Evolutionary conservation across 257 asterid species (phyloP), one percentile per base, ranked within the genome.

Genomic region (Capsicum chinense): DNA sequence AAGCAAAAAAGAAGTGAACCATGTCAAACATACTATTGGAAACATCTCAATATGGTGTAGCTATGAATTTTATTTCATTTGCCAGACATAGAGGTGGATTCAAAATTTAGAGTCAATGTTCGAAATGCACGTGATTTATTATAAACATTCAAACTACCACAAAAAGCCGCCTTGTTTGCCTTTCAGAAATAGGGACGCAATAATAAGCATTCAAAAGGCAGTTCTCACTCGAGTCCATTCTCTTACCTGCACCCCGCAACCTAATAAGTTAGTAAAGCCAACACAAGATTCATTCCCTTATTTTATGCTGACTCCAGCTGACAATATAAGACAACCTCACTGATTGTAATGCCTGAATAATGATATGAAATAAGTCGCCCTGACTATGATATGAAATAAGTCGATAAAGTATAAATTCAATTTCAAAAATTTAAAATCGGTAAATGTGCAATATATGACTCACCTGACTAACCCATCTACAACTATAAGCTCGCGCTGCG

Each of bases 1-100:
- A 83, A 83, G 73, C 70, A 57, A 60, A 66, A 39, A 64, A 42
- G 16, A 26, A 58, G 44, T 74, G 7, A 58, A 33, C 17, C 59
- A 48, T 26, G 17, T 44, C 14, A 66, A 37, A 16, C 17, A 47
- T 7, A 47, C 15, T 19, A 2, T 9, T 66, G 52, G 54, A 50
- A 11, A 48, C 19, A 48, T 63, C 39, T 47, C 47, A 59, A 66
- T 13, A 80, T 39, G 42, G 39, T 10, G 44, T 48, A 68, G 15
- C 64, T 57, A 11, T 57, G 14, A 47, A 68, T 26, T 26, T 57
- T 50, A 16, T 76, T 76, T 39, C 54, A 39, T 39, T 39, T 15
- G 78, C 78, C 0, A 15, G 78, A 39, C 3, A 68, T 7, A 3
- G 54, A 15, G 54, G 44, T 74, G 13, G n/a, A 50, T 74, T 8